These are phyloP conservation scores for Paragyromitra xinjiangensis DNA, from an alignment of 495 filamentous ascomycete genomes.

Conservation along the genomic window DNA sequence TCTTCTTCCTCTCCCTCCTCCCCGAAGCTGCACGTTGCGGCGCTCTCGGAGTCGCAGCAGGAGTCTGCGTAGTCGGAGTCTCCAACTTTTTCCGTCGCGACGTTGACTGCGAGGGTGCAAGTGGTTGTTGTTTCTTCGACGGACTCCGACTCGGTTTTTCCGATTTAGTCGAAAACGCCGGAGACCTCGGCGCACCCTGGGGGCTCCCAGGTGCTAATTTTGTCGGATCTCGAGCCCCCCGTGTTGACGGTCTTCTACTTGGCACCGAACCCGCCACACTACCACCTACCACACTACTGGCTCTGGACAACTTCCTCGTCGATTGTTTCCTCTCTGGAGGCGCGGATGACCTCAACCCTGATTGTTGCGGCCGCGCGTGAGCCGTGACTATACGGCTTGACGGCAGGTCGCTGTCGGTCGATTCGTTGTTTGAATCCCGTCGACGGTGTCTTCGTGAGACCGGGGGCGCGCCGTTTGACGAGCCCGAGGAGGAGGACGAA, in stretches of 20 bases:
- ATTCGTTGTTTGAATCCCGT: constrained; percentile 8
- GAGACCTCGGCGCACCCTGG: constrained; percentile 23
- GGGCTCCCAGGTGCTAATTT: constrained; percentile 44
- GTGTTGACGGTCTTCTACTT: constrained; percentile 38
- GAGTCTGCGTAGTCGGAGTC: constrained; percentile 11
- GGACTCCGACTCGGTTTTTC: constrained; percentile 41
- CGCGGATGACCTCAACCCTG: constrained; percentile 24
- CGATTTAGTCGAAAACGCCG: constrained; percentile 34
- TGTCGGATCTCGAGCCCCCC: constrained; percentile 36
- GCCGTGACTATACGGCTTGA: constrained; percentile 31
- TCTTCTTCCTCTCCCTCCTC: constrained; percentile 33
- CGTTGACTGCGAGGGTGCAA: background rate
- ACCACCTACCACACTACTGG: constrained; percentile 47
- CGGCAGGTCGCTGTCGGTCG: constrained; percentile 36
- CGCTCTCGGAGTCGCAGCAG: constrained; percentile 31
- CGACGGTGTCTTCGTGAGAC: constrained; percentile 26
- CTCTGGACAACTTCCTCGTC: constrained; percentile 27
- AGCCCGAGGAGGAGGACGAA: constrained; percentile 43
- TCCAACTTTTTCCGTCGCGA: constrained; percentile 35
- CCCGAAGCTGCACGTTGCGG: background rate
- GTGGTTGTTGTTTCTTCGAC: constrained; percentile 27
- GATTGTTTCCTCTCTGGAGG: constrained; percentile 39
- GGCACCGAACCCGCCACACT: constrained; percentile 35
- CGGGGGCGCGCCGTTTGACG: constrained; percentile 20
- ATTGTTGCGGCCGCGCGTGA: constrained; percentile 6